These are phyloP conservation scores for Neophaeococcomyces mojaviensis DNA, from an alignment of 2,329 filamentous ascomycete species.

Conservation along the genomic window DNA sequence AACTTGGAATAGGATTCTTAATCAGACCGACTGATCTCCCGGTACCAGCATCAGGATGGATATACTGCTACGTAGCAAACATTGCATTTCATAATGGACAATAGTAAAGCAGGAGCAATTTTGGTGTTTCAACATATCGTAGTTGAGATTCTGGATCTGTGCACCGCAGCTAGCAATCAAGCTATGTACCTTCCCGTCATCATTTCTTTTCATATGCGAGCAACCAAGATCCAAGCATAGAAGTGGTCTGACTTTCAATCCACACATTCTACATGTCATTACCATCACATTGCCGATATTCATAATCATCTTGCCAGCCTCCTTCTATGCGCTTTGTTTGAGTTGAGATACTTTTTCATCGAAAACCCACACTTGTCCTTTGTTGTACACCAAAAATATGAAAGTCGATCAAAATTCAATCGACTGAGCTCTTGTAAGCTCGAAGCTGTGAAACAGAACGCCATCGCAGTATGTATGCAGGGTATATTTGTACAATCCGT, in stretches of 20 bases:
- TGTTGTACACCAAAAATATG: constrained; percentile 9
- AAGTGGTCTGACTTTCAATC: background rate
- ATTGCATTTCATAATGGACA: background rate
- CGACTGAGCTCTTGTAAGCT: background rate
- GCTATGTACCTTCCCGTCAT: background rate
- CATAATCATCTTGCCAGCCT: background rate
- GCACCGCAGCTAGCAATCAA: constrained; percentile 4
- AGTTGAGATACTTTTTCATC: constrained; percentile 7
- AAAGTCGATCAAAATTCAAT: background rate
- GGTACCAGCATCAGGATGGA: no score
- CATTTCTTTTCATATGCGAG: constrained; percentile 6
- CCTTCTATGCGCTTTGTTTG: constrained; percentile 8
- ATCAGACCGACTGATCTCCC: no score
- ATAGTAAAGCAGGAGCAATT: background rate
- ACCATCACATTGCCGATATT: background rate
- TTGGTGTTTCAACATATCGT: constrained; percentile 9
- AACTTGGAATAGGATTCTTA: constrained; percentile 1
- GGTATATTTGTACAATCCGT: constrained; percentile 7
- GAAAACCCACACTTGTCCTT: background rate
- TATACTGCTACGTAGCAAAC: no score
- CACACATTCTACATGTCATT: background rate
- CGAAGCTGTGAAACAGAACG: background rate
- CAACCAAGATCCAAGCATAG: constrained; percentile 10
- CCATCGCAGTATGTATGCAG: constrained; percentile 6
- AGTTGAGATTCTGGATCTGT: constrained; percentile 12